Base-by-base conservation (phyloP, 345 rosid species). In the Euclidium syriacum region DNA sequence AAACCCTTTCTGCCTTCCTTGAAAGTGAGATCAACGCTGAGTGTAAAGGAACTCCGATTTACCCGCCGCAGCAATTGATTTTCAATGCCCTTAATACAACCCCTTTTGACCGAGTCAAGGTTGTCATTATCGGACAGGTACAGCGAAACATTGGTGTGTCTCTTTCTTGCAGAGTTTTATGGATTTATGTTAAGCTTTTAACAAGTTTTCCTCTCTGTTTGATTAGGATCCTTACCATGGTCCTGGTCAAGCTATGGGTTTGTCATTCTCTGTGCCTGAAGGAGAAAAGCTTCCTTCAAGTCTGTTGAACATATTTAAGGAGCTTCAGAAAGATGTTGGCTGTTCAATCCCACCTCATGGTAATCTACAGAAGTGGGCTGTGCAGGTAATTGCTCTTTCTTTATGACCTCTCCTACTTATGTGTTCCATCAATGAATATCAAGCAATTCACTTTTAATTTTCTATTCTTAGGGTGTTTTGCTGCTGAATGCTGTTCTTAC, bases 231-330 rank as follows among this genome's bases (percentile, higher is more conserved):
- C 99, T 72, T 94, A 94, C 62, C 99, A 90, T 57, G 99, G 96
- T 61, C 88, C 90, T 43, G 88, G 90, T 70, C 99, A 94, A 67
- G 99, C 99, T 42, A 90, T 94, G 99, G 97, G 99, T 8, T 90
- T 94, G 14, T 76, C 97, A 6, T 94, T 94, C 78, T 90, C 99
- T 34, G 97, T 87, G 24, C 99, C 97, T 7, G 74, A 80, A 30
- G 95, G 91, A 27, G 71, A 85, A 39, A 90, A 84, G 78, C 44
- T 75, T 40, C 99, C 99, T 43, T 87, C 97, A 4, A 94, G 97
- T 63, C 84, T 94, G 38, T 77, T 65, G 46, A 94, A 94, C 68
- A 87, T 87, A 54, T 92, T 92, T 58, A 92, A 87, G 81, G 99
- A 92, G 73, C 94, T 94, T 63, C 75, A 75, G 35, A 80, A 79